A percentile compares a stretch with the other conserved stretches of the same genome.
Conservation (phyloP, 495 filamentous ascomycete species). For the Xeromyces bisporus region DNA sequence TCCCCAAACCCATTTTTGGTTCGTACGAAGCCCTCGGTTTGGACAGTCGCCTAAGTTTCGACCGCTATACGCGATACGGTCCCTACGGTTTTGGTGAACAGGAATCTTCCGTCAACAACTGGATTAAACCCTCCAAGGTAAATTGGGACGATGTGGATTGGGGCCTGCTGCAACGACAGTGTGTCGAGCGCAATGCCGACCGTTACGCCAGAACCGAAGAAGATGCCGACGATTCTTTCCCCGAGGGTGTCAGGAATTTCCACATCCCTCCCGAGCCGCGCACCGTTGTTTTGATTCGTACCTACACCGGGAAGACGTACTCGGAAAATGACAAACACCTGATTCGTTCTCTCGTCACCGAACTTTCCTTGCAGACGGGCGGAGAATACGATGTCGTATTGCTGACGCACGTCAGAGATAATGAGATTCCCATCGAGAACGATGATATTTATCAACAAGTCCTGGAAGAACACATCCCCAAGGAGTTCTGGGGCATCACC, state of each 20-base stretch:
- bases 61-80: slow-evolving; percentile 35
- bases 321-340: slow-evolving; percentile 48
- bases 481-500: slow-evolving; percentile 42
- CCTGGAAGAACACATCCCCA: slow-evolving; percentile 32
- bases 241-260: neutral
- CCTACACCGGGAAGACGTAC: slow-evolving; percentile 48
- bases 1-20: slow-evolving; percentile 28
- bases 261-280: slow-evolving; percentile 12
- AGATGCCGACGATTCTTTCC: neutral
- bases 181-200: slow-evolving; percentile 41
- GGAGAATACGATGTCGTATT: slow-evolving; percentile 61
- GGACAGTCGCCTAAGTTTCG: slow-evolving; percentile 32
- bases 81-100: slow-evolving; percentile 31
- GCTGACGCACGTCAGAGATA: slow-evolving; percentile 50
- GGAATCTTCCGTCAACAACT: slow-evolving; percentile 8
- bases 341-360: slow-evolving; percentile 53
- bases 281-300: slow-evolving; percentile 52
- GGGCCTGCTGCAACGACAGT: slow-evolving; percentile 50
- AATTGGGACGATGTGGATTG: slow-evolving; percentile 55
- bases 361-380: slow-evolving; percentile 50
- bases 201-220: slow-evolving; percentile 25
- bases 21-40: slow-evolving; percentile 31
- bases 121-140: slow-evolving; percentile 13
- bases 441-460: slow-evolving; percentile 29
- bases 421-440: slow-evolving; percentile 24